phyloP scores from a whole-genome alignment of 1,284 basidiomycete genomes.

The Rhodotorula mucilaginosa region DNA sequence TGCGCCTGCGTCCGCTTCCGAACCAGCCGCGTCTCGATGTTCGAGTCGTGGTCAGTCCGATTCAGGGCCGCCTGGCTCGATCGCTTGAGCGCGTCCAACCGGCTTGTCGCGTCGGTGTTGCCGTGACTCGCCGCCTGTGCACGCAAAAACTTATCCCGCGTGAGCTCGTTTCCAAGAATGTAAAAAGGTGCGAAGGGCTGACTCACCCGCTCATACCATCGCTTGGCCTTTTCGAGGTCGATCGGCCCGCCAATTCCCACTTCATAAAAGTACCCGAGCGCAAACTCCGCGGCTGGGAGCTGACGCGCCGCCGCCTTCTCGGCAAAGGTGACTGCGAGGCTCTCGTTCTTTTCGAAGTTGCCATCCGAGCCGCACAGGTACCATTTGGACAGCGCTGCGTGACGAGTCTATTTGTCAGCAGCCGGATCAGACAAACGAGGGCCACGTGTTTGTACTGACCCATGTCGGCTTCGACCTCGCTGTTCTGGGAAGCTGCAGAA shows the following conservation, averaged over 20 bases:
- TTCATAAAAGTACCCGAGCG: constrained; percentile 88
- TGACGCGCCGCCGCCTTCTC: constrained; percentile 82
- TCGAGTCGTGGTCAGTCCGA: constrained; percentile 71
- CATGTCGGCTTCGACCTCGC: constrained; percentile 92
- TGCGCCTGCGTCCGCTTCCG: constrained; percentile 78
- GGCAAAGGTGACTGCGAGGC: constrained; percentile 81
- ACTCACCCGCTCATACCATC: constrained; percentile 59
- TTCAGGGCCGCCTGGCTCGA: constrained; percentile 64
- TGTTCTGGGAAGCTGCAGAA: constrained; percentile 67
- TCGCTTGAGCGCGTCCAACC: constrained; percentile 65
- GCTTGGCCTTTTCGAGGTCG: constrained; percentile 62
- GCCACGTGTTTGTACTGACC: constrained; percentile 45
- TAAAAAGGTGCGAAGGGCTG: too few relatives aligned
- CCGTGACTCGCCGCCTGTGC: constrained; percentile 69
- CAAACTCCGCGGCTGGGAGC: constrained; percentile 82
- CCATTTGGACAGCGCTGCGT: constrained; percentile 40
- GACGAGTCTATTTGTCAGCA: background rate
- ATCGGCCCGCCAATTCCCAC: constrained; percentile 60
- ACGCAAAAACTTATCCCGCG: background rate
- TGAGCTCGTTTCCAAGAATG: background rate
- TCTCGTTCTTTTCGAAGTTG: constrained; percentile 83
- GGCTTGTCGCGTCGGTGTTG: constrained; percentile 74
- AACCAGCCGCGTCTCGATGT: constrained; percentile 75
- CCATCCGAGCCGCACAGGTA: constrained; percentile 69
- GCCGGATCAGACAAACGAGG: too few relatives aligned